A percentile compares a stretch with the other conserved stretches of the same genome.
phyloP scores from a whole-genome alignment of 192 early-diverging fungal species.

The Umbelopsis ramanniana region DNA sequence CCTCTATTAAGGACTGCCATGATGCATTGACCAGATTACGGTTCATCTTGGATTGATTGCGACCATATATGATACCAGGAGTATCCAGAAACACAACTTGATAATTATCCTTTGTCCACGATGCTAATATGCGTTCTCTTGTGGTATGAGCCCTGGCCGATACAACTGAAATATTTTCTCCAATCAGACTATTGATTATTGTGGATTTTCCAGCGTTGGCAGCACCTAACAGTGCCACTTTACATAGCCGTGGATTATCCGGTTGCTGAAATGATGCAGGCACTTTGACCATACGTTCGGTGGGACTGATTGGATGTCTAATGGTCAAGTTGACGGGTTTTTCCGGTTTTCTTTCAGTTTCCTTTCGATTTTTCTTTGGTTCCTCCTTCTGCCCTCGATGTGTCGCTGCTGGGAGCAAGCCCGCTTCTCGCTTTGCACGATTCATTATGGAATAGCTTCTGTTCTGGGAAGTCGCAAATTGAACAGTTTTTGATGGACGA shows the following conservation, averaged over 20 bases:
- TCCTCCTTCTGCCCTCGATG: background rate
- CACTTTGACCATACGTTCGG: constrained; percentile 33
- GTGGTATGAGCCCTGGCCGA: constrained; percentile 76
- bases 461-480: too few relatives aligned
- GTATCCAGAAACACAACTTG: constrained; percentile 74
- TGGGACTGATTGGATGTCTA: background rate
- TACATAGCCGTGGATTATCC: constrained; percentile 57
- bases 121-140: constrained; percentile 63
- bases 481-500: too few relatives aligned
- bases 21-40: constrained; percentile 57
- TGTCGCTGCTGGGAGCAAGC: constrained; percentile 9
- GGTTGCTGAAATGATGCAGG: constrained; percentile 59
- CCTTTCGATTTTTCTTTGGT: background rate
- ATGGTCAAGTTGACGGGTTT: background rate
- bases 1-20: constrained; percentile 61
- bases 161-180: constrained; percentile 65
- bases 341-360: background rate
- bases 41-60: constrained; percentile 49
- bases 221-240: constrained; percentile 68
- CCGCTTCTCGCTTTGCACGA: constrained; percentile 37
- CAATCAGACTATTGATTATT: constrained; percentile 70
- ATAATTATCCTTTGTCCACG: constrained; percentile 56
- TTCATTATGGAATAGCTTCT: constrained; percentile 42
- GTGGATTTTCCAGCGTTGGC: constrained; percentile 82
- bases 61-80: constrained; percentile 57